A percentile compares a stretch with the other conserved stretches of the same genome.
phyloP scores from a whole-genome alignment of 169 alveolate genomes.

The Plasmodium vivax region DNA sequence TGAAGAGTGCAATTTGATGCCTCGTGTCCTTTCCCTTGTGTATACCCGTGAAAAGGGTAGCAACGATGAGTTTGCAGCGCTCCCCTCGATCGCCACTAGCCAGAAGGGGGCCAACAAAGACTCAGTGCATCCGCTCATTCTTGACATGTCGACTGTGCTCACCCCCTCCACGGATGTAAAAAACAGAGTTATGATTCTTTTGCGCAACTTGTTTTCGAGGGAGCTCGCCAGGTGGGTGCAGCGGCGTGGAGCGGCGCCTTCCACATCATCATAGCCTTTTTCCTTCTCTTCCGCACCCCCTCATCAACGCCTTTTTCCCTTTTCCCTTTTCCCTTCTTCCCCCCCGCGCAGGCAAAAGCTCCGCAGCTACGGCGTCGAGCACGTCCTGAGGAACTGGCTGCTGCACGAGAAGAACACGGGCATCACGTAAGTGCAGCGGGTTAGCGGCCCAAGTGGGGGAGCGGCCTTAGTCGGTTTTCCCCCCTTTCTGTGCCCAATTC shows the following conservation, averaged over 20 bases:
- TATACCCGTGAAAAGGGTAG: neutral
- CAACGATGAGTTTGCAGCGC: neutral
- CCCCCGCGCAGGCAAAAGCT: conserved; percentile 20
- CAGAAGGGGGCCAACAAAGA: neutral
- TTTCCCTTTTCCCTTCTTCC: neutral
- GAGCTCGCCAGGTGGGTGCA: conserved; percentile 5
- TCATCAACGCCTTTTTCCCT: neutral
- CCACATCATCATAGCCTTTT: neutral
- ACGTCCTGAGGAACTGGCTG: conserved; percentile 28
- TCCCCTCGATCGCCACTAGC: neutral
- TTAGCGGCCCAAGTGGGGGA: neutral
- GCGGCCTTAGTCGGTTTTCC: neutral
- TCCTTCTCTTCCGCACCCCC: neutral
- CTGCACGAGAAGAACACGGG: neutral
- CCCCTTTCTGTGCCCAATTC: neutral
- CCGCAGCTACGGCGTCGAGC: conserved; percentile 5
- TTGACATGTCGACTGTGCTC: conserved; percentile 10
- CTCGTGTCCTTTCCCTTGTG: conserved; percentile 5
- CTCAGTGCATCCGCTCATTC: neutral
- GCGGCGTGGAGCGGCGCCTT: neutral
- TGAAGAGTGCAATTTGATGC: conserved; percentile 29
- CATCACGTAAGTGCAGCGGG: neutral
- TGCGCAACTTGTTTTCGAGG: neutral
- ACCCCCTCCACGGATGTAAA: conserved; percentile 10
- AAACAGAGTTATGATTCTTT: conserved; percentile 15